Evolutionary conservation across 2,329 filamentous ascomycete genomes (phyloP).

Genomic region (Aspergillus awamori): DNA sequence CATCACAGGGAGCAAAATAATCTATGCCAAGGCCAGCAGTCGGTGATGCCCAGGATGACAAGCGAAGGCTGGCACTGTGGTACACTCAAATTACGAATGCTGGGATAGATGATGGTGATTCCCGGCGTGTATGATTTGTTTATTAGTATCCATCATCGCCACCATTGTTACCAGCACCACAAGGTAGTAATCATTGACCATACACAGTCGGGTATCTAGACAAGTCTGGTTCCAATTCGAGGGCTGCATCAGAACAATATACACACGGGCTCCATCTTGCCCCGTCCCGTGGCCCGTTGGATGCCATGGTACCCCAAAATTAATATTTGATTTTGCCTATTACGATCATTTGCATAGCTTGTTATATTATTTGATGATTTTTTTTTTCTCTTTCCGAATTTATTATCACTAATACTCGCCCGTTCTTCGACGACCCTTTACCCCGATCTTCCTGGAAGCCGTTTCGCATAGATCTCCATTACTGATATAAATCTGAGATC

Average conservation of each 20-base stretch:
- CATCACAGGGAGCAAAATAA: constrained; percentile 6
- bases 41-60: constrained; percentile 20
- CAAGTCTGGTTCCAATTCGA: constrained; percentile 9
- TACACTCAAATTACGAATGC: constrained; percentile 5
- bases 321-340: constrained; percentile 11
- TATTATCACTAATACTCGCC: constrained; percentile 14
- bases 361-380: constrained; percentile 11
- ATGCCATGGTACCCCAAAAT: constrained; percentile 19
- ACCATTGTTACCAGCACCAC: constrained; percentile 1
- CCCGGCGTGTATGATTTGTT: neutral
- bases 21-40: constrained; percentile 11
- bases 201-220: constrained; percentile 5
- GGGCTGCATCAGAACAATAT: constrained; percentile 17
- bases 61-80: constrained; percentile 11
- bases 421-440: constrained; percentile 10
- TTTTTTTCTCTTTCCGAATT: constrained; percentile 8
- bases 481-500: constrained; percentile 18
- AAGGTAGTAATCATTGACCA: neutral
- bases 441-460: constrained; percentile 11
- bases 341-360: constrained; percentile 10
- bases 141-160: constrained; percentile 1
- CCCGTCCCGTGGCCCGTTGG: constrained; percentile 16
- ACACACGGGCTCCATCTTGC: constrained; percentile 16
- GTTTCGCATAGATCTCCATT: constrained; percentile 19
- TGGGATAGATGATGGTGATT: neutral